phyloP scores from a whole-genome alignment of 164 flowering plant genomes.

The Echeveria elegans region DNA sequence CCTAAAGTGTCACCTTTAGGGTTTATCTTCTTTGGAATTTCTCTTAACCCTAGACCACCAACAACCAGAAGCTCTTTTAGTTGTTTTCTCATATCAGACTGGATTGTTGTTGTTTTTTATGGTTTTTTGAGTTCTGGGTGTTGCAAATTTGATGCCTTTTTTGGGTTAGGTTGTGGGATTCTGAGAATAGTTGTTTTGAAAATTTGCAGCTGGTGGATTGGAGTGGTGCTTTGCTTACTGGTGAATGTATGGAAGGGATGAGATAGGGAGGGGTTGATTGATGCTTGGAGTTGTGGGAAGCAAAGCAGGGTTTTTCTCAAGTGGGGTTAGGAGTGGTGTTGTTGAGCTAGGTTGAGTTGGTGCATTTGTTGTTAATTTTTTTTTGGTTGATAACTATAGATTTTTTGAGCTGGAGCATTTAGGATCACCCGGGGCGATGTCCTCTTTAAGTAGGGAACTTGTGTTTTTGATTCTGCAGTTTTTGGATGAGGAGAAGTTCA shows the following conservation, averaged over 20 bases:
- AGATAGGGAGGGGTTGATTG: background rate
- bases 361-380: background rate
- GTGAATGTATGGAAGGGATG: constrained; percentile 1
- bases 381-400: background rate
- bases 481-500: constrained; percentile 7
- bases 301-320: background rate
- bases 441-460: constrained; percentile 4
- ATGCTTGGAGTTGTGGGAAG: background rate
- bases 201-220: background rate
- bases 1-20: background rate
- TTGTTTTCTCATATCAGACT: no score
- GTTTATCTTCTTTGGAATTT: background rate
- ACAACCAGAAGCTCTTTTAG: no score
- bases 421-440: constrained; percentile 6
- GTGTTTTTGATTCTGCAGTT: constrained; percentile 5
- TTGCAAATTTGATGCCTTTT: background rate
- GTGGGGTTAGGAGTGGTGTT: background rate
- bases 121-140: background rate
- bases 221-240: background rate
- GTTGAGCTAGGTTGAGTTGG: background rate
- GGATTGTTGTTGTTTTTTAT: background rate
- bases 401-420: constrained; percentile 7
- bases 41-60: background rate
- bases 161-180: background rate
- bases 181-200: background rate